These are phyloP conservation scores for Tulasnella sp. DNA, from an alignment of 768 basidiomycete genomes.

Conservation along the genomic window DNA sequence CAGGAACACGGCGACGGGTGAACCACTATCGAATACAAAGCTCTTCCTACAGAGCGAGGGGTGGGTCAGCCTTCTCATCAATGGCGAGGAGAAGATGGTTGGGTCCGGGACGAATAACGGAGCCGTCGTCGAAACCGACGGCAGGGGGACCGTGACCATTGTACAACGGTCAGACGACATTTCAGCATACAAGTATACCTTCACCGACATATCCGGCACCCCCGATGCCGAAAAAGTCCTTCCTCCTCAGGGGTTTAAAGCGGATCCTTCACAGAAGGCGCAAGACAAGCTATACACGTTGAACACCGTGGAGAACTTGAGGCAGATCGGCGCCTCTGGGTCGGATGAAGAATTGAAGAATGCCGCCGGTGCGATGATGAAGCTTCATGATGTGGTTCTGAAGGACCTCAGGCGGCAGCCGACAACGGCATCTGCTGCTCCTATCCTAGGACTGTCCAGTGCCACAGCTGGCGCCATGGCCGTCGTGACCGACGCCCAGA, in stretches of 20 bases:
- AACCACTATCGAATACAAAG: neutral
- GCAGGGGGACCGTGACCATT: constrained; percentile 6
- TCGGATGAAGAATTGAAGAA: neutral
- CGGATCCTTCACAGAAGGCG: neutral
- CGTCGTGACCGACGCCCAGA: neutral
- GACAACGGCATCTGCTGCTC: neutral
- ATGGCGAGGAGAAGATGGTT: neutral
- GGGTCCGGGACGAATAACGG: neutral
- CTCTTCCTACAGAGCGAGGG: neutral
- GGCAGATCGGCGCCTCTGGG: neutral
- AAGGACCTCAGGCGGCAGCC: neutral
- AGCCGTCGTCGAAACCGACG: neutral
- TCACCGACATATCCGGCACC: constrained; percentile 4
- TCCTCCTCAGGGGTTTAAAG: neutral
- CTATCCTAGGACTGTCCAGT: neutral
- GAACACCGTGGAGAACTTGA: neutral
- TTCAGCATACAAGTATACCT: neutral
- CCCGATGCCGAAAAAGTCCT: neutral
- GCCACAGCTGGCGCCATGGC: neutral
- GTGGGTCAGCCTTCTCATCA: constrained; percentile 5
- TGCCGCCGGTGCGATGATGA: neutral
- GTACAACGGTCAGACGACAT: constrained; percentile 1
- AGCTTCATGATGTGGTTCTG: neutral
- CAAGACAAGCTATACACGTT: constrained; percentile 3
- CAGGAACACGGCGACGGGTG: neutral